Evolutionary conservation across 169 alveolate genomes (phyloP).

Genomic region (Plasmodium reichenowi): DNA sequence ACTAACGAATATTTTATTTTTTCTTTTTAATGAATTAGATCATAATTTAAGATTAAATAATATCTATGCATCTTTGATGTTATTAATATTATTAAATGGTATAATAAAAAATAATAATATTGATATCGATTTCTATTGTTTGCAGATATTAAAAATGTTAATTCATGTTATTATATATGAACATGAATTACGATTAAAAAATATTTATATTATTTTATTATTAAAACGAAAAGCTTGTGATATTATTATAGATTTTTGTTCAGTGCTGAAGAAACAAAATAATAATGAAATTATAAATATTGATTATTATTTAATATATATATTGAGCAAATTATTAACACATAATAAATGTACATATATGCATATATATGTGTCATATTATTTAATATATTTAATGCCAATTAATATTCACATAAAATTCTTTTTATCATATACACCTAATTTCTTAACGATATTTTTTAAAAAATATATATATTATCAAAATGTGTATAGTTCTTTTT

Average conservation of each 20-base stretch:
- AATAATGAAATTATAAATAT: constrained; percentile 73
- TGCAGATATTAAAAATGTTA: constrained; percentile 69
- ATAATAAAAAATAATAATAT: constrained; percentile 42
- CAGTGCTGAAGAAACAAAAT: constrained; percentile 23
- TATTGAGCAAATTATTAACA: constrained; percentile 65
- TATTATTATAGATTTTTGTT: constrained; percentile 53
- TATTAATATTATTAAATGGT: constrained; percentile 57
- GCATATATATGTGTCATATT: constrained; percentile 67
- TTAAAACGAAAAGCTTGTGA: constrained; percentile 73
- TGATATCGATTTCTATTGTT: constrained; percentile 67
- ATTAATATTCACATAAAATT: constrained; percentile 57
- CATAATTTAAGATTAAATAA: constrained; percentile 54
- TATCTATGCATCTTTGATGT: constrained; percentile 61
- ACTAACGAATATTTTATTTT: constrained; percentile 48
- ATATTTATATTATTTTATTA: constrained; percentile 60
- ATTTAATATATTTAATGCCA: constrained; percentile 73
- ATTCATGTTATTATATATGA: constrained; percentile 70
- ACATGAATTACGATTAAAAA: constrained; percentile 69
- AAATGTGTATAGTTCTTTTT: constrained; percentile 29
- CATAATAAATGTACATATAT: constrained; percentile 72
- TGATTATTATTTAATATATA: constrained; percentile 59
- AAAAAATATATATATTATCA: constrained; percentile 60
- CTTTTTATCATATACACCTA: constrained; percentile 63
- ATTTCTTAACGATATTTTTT: constrained; percentile 55
- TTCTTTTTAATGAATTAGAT: constrained; percentile 69